These are phyloP conservation scores for Saccharomycopsis babjevae DNA, from an alignment of 805 yeast species.

Conservation along the genomic window DNA sequence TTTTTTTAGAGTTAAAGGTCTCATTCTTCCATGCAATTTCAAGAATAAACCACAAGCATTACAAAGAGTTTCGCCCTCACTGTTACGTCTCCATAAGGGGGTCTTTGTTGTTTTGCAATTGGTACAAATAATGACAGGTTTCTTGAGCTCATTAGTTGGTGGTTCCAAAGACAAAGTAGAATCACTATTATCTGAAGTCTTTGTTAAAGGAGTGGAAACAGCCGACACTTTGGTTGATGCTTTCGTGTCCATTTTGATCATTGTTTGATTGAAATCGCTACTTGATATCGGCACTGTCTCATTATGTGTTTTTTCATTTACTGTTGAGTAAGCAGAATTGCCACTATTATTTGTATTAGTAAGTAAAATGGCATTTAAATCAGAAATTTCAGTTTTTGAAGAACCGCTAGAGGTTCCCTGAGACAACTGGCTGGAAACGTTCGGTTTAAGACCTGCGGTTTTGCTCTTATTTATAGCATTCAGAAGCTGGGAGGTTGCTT, in stretches of 20 bases:
- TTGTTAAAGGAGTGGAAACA: not conserved
- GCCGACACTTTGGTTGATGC: not conserved
- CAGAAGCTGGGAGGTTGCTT: not conserved
- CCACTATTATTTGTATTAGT: not conserved
- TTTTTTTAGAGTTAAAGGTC: slow-evolving; percentile 48
- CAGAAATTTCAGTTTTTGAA: not conserved
- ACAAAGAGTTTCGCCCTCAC: slow-evolving; percentile 49
- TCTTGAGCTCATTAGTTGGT: slow-evolving; percentile 4
- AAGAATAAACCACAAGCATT: slow-evolving; percentile 56
- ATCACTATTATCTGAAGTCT: not conserved
- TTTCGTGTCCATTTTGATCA: not conserved
- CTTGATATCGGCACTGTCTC: not conserved
- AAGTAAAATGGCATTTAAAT: not conserved
- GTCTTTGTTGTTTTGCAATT: slow-evolving; percentile 53
- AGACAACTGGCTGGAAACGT: too few relatives aligned
- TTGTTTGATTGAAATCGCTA: not conserved
- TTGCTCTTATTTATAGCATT: not conserved
- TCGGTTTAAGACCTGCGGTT: too few relatives aligned
- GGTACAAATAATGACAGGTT: slow-evolving; percentile 33
- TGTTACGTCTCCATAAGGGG: slow-evolving; percentile 54
- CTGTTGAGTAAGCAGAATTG: not conserved
- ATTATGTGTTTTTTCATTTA: not conserved
- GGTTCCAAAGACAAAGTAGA: not conserved
- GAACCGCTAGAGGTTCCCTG: not conserved
- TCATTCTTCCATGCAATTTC: slow-evolving; percentile 50